phyloP scores from a whole-genome alignment of 1,284 basidiomycete genomes.

The Mycena citricolor region DNA sequence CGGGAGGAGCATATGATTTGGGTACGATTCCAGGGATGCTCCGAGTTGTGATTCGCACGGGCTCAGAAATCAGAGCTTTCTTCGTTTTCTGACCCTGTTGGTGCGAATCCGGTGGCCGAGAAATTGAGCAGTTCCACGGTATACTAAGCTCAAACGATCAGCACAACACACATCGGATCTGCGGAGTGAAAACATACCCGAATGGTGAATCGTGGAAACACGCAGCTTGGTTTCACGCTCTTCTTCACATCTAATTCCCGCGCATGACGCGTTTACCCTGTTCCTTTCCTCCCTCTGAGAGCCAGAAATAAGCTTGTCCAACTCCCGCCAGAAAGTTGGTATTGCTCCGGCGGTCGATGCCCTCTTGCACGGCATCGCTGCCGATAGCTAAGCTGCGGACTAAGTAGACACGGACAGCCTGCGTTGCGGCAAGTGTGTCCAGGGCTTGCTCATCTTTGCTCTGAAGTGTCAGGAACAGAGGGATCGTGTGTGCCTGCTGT shows the following conservation, averaged over 20 bases:
- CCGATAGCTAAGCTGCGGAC: constrained; percentile 45
- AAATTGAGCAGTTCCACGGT: constrained; percentile 45
- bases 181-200: constrained; percentile 37
- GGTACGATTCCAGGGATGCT: constrained; percentile 41
- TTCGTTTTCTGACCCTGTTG: constrained; percentile 24
- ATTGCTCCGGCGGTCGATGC: constrained; percentile 40
- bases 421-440: constrained; percentile 16
- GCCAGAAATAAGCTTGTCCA: constrained; percentile 51
- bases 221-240: constrained; percentile 49
- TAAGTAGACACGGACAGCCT: constrained; percentile 16
- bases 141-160: constrained; percentile 41
- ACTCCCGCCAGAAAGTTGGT: constrained; percentile 45
- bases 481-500: constrained; percentile 17
- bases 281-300: constrained; percentile 32
- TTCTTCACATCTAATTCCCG: constrained; percentile 54
- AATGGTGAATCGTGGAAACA: constrained; percentile 52
- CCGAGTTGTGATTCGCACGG: constrained; percentile 43
- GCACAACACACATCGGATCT: neutral
- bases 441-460: constrained; percentile 16
- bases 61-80: constrained; percentile 40
- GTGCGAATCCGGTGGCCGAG: constrained; percentile 44
- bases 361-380: constrained; percentile 43
- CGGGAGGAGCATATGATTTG: constrained; percentile 54
- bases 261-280: constrained; percentile 38
- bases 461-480: constrained; percentile 16